Conservation (phyloP, 208 protist species). For the Leishmania tarentolae region DNA sequence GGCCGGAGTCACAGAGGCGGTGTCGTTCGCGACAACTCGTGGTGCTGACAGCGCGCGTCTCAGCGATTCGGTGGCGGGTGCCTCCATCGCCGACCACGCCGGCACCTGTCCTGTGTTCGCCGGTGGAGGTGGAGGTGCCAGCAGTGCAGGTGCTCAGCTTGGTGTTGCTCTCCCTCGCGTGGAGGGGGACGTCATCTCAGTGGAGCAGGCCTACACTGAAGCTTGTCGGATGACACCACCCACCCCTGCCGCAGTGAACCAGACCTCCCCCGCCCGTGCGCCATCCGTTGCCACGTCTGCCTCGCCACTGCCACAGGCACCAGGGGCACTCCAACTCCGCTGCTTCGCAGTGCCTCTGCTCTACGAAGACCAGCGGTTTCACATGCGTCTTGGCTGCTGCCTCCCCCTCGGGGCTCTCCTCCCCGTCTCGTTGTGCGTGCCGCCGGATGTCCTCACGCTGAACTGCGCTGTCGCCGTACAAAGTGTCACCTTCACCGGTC, state of each 20-base stretch:
- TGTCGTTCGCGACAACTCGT: constrained; percentile 16
- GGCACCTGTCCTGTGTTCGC: not conserved
- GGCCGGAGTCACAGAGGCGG: constrained; percentile 11
- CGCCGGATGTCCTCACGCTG: constrained; percentile 67
- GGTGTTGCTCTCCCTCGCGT: constrained; percentile 72
- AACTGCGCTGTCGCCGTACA: constrained; percentile 54
- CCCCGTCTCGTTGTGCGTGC: constrained; percentile 49
- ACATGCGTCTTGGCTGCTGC: constrained; percentile 53
- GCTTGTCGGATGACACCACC: not conserved
- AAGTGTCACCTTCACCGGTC: constrained; percentile 57
- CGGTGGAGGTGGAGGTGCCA: not conserved
- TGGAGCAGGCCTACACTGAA: constrained; percentile 37
- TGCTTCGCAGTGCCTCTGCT: constrained; percentile 66
- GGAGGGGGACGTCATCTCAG: constrained; percentile 60
- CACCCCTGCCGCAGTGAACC: not conserved
- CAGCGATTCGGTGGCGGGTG: not conserved
- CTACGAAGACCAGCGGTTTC: constrained; percentile 77
- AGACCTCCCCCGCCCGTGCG: not conserved
- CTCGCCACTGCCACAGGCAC: not conserved
- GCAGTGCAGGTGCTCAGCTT: constrained; percentile 25
- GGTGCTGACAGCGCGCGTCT: not conserved
- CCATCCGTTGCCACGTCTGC: not conserved
- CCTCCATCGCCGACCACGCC: not conserved
- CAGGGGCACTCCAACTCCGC: constrained; percentile 35
- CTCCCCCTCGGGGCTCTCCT: constrained; percentile 59